phyloP scores from a whole-genome alignment of 805 yeast species.

The Saccharomycopsis schoenii region DNA sequence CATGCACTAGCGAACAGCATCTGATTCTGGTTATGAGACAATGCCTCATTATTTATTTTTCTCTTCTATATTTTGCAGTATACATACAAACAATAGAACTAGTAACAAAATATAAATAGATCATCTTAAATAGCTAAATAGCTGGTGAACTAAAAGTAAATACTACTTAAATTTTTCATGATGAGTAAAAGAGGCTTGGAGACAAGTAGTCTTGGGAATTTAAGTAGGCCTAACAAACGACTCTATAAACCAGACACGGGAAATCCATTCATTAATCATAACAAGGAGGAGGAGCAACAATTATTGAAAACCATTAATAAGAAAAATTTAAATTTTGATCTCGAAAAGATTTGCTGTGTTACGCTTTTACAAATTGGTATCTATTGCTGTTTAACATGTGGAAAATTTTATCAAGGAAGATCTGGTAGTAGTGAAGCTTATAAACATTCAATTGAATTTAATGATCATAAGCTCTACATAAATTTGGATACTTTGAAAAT shows the following conservation, averaged over 20 bases:
- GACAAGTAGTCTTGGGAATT: neutral
- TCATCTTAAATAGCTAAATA: neutral
- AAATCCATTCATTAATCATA: too few relatives aligned
- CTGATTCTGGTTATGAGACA: too few relatives aligned
- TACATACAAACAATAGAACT: too few relatives aligned
- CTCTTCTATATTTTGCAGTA: too few relatives aligned
- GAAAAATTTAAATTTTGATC: constrained; percentile 50
- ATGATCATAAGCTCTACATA: constrained; percentile 54
- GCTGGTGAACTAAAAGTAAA: too few relatives aligned
- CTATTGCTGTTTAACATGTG: constrained; percentile 67
- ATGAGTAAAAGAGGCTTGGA: neutral
- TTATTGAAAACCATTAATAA: constrained; percentile 23
- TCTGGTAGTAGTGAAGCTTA: constrained; percentile 56
- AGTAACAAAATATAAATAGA: neutral
- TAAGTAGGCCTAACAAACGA: neutral
- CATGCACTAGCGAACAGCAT: too few relatives aligned
- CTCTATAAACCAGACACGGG: neutral
- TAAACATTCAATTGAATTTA: constrained; percentile 48
- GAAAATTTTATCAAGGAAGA: constrained; percentile 63
- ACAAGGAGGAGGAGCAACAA: neutral
- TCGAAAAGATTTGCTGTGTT: constrained; percentile 55
- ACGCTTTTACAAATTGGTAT: constrained; percentile 52
- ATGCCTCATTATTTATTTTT: too few relatives aligned
- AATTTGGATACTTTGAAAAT: constrained; percentile 40
- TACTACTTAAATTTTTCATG: neutral